Conservation (phyloP, 163 green algal species). For the Scenedesmus sp. region DNA sequence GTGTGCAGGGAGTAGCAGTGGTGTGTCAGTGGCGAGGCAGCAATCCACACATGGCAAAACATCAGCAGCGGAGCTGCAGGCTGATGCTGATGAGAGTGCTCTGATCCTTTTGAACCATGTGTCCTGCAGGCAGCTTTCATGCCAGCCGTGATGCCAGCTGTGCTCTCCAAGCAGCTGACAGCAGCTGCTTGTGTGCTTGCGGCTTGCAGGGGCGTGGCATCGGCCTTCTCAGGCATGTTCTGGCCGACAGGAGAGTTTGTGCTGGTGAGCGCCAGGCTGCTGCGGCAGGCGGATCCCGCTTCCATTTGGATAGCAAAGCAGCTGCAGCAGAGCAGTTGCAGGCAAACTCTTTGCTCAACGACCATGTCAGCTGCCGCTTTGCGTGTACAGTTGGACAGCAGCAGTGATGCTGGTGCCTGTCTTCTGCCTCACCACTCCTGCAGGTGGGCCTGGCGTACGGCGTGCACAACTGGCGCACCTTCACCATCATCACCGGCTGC, state of each 20-base stretch:
- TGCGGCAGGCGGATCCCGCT: neutral
- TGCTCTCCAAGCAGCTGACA: neutral
- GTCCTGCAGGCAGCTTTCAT: no score
- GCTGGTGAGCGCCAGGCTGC: neutral
- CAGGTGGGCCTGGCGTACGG: conserved; percentile 29
- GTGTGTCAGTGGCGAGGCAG: neutral
- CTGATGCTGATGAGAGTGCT: neutral
- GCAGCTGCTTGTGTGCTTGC: neutral
- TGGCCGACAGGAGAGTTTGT: conserved; percentile 2
- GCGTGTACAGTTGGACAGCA: neutral
- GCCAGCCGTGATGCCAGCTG: neutral
- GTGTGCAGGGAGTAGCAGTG: neutral
- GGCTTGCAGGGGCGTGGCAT: neutral
- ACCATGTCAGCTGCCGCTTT: neutral
- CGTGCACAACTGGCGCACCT: conserved; percentile 40
- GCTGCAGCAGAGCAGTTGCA: no score
- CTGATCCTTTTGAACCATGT: neutral
- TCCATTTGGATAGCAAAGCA: no score
- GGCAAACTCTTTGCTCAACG: neutral
- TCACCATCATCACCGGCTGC: neutral
- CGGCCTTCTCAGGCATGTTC: neutral
- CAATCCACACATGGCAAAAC: neutral
- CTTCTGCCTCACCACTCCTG: neutral
- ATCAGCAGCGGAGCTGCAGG: neutral
- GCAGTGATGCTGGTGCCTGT: neutral